Evolutionary conservation across 208 protist species (phyloP), one percentile per base, ranked within the genome.

Genomic region (Tetramitus jugosus): DNA sequence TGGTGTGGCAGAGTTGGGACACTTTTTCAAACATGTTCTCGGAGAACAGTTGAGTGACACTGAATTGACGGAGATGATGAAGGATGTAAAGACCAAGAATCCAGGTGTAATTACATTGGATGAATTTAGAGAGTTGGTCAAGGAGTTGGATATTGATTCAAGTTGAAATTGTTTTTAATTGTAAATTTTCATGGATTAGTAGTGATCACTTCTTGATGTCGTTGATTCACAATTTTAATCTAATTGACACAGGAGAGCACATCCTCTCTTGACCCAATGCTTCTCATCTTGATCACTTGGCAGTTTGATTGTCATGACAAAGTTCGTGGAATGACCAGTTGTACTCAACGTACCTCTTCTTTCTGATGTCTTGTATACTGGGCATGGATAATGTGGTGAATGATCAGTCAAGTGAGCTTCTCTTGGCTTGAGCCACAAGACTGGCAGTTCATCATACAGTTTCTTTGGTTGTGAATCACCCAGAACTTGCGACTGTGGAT

Each of bases 251-350:
- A 90, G 45, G 29, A 91, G 71, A 3, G 88, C 88, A 33, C 86
- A 83, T 23, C 96, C 96, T 29, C 94, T 87, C 82, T 96, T 91
- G 67, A 97, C 91, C 96, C 96, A 98, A 86, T 97, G 92, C 40
- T 79, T 74, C 26, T 92, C 86, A 7, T 90, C 78, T 13, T 87
- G 81, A 33, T 87, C 83, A 2, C 93, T 95, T 13, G 95, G 94
- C 40, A 99, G 89, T 62, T 96, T 86, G 62, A 98, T 91, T 20
- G 90, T 84, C 42, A 98, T 87, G 40, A 99, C 92, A 85, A 97
- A 98, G 90, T 99, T 99, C 35, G 96, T 98, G 0, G 95, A 98
- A 86, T 98, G 96, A 37, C 97, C 97, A 2, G 97, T 99, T 7
- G 97, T 98, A 76, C 92, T 95, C 26, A 99, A 90, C 17, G 91